Conservation (phyloP, 2,329 filamentous ascomycete genomes). For the Talaromyces rugulosus region DNA sequence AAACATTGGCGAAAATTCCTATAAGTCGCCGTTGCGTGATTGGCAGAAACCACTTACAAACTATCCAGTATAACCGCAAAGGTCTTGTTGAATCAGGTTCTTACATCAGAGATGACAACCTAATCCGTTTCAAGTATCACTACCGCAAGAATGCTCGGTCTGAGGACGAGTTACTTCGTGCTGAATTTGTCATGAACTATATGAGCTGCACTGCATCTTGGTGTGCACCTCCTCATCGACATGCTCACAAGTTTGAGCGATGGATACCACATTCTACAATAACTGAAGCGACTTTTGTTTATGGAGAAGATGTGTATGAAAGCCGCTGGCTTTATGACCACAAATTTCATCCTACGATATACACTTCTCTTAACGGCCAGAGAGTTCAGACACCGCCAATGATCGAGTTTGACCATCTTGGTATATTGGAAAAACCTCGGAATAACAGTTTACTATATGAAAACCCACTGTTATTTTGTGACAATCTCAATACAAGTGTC, state of each 20-base stretch:
- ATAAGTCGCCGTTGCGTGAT: conserved; percentile 44
- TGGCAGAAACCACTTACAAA: conserved; percentile 44
- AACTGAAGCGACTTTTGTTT: conserved; percentile 52
- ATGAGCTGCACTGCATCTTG: conserved; percentile 53
- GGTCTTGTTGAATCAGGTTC: conserved; percentile 52
- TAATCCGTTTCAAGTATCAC: conserved; percentile 52
- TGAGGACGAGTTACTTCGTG: conserved; percentile 53
- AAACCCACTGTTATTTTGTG: conserved; percentile 50
- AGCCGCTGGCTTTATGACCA: conserved; percentile 48
- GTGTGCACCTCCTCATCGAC: conserved; percentile 49
- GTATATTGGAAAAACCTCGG: conserved; percentile 41
- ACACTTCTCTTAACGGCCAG: conserved; percentile 48
- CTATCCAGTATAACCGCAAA: conserved; percentile 50
- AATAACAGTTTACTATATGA: conserved; percentile 45
- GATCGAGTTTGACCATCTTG: conserved; percentile 47
- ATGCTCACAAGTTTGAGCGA: conserved; percentile 48
- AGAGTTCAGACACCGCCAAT: conserved; percentile 51
- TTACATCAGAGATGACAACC: conserved; percentile 49
- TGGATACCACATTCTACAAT: conserved; percentile 55
- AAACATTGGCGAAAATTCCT: conserved; percentile 34
- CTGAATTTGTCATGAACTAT: conserved; percentile 52
- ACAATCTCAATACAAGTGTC: conserved; percentile 31
- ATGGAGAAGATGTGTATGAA: conserved; percentile 51
- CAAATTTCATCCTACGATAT: conserved; percentile 46
- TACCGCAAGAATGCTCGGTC: conserved; percentile 53